Evolutionary conservation across 129 eudicot species (phyloP), one percentile per base, ranked within the genome.

Genomic region (Lactuca saligna): DNA sequence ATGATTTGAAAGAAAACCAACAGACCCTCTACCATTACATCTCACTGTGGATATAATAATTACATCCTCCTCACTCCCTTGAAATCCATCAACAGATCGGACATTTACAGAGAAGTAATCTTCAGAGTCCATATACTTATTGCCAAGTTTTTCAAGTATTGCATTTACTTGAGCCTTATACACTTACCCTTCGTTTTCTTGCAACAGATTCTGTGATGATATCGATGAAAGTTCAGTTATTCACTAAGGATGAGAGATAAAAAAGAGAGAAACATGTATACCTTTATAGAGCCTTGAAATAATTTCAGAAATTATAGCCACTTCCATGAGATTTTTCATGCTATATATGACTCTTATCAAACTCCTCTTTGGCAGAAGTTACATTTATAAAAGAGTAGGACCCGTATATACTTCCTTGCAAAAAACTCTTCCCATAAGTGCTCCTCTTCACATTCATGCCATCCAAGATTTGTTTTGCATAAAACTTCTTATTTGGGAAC

Each of bases 11-110:
- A 87, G 86, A 51, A 91, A 91, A 35, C 97, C 97, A 38, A 87
- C 74, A 3, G 86, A 83, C 15, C 97, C 90, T 58, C 51, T 77
- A 1, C 31, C 63, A 57, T 91, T 91, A 63, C 80, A 79, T 64
- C 95, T 68, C 35, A 82, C 95, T 2, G 97, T 85, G 0, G 97
- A 87, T 37, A 91, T 85, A 4, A 91, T 79, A 15, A 91, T 87
- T 4, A 87, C 70, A 54, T 87, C 97, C 66, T 85, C 83, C 51
- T 85, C 92, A 41, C 91, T 85, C 71, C 91, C 88, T 78, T 87
- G 87, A 57, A 87, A 80, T 1, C 89, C 91, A 73, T 91, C 95
- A 49, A 91, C 85, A 1, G 95, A 74, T 1, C 88, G 78, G 7
- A 85, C 88, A 11, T 56, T 79, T 25, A 87, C 90, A 20, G 79